Evolutionary conservation across 495 filamentous ascomycete genomes (phyloP).

Genomic region (Podospora didyma): DNA sequence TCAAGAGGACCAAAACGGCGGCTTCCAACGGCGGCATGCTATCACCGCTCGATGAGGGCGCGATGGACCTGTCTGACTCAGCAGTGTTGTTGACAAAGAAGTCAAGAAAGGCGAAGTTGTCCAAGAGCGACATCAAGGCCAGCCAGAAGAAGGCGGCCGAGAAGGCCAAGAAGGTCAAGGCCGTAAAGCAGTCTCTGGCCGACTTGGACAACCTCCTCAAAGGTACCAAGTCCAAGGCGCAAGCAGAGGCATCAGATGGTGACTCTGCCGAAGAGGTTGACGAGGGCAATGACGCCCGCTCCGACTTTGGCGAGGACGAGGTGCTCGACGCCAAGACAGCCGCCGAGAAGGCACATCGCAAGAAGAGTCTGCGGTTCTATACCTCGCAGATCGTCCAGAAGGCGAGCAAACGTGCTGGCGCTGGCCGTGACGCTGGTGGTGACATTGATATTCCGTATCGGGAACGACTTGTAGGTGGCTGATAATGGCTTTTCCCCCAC

Average conservation of each 20-base stretch:
- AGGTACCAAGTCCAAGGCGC: constrained; percentile 35
- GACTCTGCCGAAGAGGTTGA: constrained; percentile 29
- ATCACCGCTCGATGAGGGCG: constrained; percentile 34
- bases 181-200: constrained; percentile 44
- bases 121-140: constrained; percentile 27
- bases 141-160: constrained; percentile 26
- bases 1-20: constrained; percentile 32
- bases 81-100: constrained; percentile 20
- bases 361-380: constrained; percentile 91
- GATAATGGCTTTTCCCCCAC: background rate
- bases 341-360: constrained; percentile 77
- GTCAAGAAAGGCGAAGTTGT: constrained; percentile 19
- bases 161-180: constrained; percentile 41
- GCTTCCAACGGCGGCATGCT: constrained; percentile 21
- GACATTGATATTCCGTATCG: constrained; percentile 88
- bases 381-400: constrained; percentile 94
- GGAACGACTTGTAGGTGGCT: constrained; percentile 65
- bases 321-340: constrained; percentile 47
- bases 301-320: constrained; percentile 65
- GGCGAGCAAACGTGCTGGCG: constrained; percentile 75
- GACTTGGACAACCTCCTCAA: constrained; percentile 42
- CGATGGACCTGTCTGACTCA: constrained; percentile 24
- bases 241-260: constrained; percentile 26
- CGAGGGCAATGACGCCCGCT: constrained; percentile 50
- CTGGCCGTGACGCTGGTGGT: constrained; percentile 79